Percentiles rank a stretch among this genome's conserved stretches.
Evolutionary conservation across 805 yeast species (phyloP).

Genomic region (Lipomyces kockii): DNA sequence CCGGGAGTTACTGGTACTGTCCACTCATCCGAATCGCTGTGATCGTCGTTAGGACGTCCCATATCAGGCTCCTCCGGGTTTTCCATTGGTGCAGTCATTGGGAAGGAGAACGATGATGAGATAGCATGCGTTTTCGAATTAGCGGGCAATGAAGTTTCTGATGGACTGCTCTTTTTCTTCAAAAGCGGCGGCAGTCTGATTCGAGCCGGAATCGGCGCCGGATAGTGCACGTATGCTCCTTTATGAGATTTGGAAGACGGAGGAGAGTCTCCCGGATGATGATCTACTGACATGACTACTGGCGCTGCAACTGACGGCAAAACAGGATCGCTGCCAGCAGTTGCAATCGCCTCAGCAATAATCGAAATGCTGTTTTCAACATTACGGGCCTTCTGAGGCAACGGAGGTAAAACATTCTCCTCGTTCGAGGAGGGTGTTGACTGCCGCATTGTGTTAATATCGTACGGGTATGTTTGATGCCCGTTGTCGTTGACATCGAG

Average conservation of each 20-base stretch:
- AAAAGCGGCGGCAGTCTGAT: slow-evolving; percentile 27
- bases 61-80: not conserved
- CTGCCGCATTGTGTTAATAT: not conserved
- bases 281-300: not conserved
- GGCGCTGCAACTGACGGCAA: not conserved
- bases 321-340: not conserved
- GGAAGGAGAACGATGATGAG: not conserved
- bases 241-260: not conserved
- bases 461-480: not conserved
- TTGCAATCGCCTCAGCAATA: not conserved
- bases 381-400: not conserved
- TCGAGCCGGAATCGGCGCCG: slow-evolving; percentile 31
- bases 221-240: slow-evolving; percentile 19
- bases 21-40: not conserved
- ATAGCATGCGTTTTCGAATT: not conserved
- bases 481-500: not conserved
- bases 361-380: not conserved
- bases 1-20: slow-evolving; percentile 17
- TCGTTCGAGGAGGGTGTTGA: not conserved
- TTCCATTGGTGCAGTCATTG: slow-evolving; percentile 2
- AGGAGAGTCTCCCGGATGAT: slow-evolving; percentile 2
- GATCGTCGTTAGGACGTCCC: slow-evolving; percentile 4
- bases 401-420: not conserved
- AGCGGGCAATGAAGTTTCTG: not conserved
- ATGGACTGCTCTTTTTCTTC: slow-evolving; percentile 2